phyloP scores from a whole-genome alignment of 768 basidiomycete species.

The Rhizopogon vinicolor region DNA sequence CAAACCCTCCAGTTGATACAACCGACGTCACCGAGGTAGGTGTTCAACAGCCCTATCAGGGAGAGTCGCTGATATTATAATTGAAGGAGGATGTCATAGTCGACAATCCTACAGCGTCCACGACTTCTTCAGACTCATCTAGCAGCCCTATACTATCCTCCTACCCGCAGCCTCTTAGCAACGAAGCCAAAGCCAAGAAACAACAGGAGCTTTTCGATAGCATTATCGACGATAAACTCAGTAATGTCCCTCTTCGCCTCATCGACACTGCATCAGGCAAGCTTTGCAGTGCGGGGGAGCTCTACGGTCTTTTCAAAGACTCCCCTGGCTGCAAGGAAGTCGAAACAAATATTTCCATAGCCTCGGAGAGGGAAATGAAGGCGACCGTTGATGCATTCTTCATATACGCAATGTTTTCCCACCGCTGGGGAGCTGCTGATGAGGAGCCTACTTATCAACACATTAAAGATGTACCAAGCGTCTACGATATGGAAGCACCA shows the following conservation, averaged over 20 bases:
- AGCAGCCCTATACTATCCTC: not conserved
- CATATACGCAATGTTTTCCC: conserved; percentile 5
- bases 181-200: not conserved
- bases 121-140: too few species aligned
- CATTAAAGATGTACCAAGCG: not conserved
- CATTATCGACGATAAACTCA: not conserved
- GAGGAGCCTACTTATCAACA: not conserved
- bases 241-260: not conserved
- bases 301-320: not conserved
- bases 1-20: not conserved
- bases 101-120: not conserved
- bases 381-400: not conserved
- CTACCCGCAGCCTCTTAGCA: not conserved
- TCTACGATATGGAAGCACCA: not conserved
- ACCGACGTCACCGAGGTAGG: not conserved
- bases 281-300: not conserved
- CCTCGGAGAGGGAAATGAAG: not conserved
- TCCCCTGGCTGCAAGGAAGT: not conserved
- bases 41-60: not conserved
- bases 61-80: not conserved
- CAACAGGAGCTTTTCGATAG: not conserved
- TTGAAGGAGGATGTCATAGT: not conserved
- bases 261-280: not conserved
- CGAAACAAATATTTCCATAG: not conserved
- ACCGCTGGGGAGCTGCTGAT: not conserved